Evolutionary conservation across 257 asterid genomes (phyloP).

Genomic region (Prunella vulgaris): DNA sequence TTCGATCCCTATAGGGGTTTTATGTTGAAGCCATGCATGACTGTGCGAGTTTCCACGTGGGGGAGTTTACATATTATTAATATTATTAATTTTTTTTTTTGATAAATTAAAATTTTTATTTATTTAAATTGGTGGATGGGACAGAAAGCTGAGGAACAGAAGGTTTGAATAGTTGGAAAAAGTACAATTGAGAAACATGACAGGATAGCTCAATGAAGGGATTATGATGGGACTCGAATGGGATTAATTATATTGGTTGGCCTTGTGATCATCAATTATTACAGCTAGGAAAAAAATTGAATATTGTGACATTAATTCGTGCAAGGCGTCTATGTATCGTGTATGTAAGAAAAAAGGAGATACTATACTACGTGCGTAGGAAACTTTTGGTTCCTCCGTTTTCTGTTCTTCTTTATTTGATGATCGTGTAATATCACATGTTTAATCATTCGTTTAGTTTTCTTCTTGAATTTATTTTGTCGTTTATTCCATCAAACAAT

Average conservation of each 20-base stretch:
- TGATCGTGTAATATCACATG: no score
- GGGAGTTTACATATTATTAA: background rate
- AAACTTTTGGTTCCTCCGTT: slow-evolving; percentile 41
- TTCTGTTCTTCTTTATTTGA: slow-evolving; percentile 30
- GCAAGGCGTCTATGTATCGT: background rate
- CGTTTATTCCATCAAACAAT: no score
- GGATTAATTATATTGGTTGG: slow-evolving; percentile 22
- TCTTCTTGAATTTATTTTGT: background rate
- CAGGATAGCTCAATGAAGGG: slow-evolving; percentile 52
- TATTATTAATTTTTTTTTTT: background rate
- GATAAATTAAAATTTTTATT: background rate
- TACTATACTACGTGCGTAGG: background rate
- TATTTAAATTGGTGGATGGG: slow-evolving; percentile 51
- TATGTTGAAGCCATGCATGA: slow-evolving; percentile 22
- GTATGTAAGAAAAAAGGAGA: background rate
- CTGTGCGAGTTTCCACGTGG: slow-evolving; percentile 27
- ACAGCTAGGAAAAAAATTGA: background rate
- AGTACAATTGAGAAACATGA: slow-evolving; percentile 49
- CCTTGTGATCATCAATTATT: background rate
- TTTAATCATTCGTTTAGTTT: background rate
- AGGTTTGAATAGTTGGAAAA: slow-evolving; percentile 48
- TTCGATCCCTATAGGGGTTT: background rate
- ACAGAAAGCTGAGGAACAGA: slow-evolving; percentile 91
- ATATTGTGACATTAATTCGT: background rate
- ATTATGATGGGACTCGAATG: slow-evolving; percentile 52